Evolutionary conservation across 1,284 basidiomycete genomes (phyloP), one percentile per base, ranked within the genome.

Genomic region (Omphalotus olearius): DNA sequence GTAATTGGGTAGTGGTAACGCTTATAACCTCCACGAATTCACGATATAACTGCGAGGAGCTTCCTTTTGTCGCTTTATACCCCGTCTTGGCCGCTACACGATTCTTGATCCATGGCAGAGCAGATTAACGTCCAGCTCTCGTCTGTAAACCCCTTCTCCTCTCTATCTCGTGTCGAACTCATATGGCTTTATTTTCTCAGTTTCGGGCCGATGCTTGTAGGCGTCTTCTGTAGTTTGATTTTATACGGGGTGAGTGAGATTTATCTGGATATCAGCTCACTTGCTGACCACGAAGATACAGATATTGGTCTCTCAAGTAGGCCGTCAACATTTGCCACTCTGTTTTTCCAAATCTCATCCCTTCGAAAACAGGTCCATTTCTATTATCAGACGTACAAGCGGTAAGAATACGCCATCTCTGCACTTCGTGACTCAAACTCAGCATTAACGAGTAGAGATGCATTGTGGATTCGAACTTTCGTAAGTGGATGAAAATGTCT

Each of bases 131-230:
- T 23, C 23, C 23, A 23, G 5, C 23, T 23, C 23, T 23, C 23
- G 23, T 23, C 23, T 5, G 23, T 23, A 5, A 2, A 23, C 23
- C 23, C 23, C 23, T 5, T 23, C 23, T 23, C 5, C 5, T 3
- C 23, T 23, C 5, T 23, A 5, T 23, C 5, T 23, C 23, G 23
- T 5, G 23, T 23, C 23, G 5, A 23, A 5, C 23, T 23, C 23
- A 23, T 23, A 5, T 23, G 2, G 23, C 5, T 23, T 2, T 23
- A 3, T 23, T 5, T 23, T 3, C 23, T 16, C 45, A 75, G 73
- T 14, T 75, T 67, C 53, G 74, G 72, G 25, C 73, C 73, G 14
- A 71, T 76, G 66, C 65, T 77, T 30, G 61, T 75, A 47, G 74
- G 75, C 2, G 65, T 67, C 7, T 71, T 69, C 57, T 50, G 75